Evolutionary conservation across 768 basidiomycete species (phyloP).

Genomic region (Arthromyces matolae): DNA sequence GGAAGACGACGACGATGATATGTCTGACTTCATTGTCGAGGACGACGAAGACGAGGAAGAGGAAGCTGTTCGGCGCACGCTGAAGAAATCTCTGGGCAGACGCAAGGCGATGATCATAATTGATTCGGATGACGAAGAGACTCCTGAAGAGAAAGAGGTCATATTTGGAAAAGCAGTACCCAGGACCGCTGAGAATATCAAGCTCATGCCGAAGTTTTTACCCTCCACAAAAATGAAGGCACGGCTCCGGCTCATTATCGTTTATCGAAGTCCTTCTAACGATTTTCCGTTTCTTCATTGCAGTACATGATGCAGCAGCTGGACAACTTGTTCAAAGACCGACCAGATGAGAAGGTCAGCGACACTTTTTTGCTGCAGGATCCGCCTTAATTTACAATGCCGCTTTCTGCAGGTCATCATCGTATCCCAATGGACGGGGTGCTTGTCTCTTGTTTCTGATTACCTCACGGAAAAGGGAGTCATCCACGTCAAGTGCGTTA

Average conservation of each 20-base stretch:
- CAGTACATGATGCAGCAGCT: conserved; percentile 64
- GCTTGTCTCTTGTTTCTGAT: conserved; percentile 58
- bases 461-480: conserved; percentile 54
- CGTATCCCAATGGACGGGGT: conserved; percentile 69
- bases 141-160: conserved; percentile 39
- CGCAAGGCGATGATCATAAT: conserved; percentile 36
- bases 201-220: conserved; percentile 51
- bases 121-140: conserved; percentile 44
- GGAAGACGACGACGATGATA: conserved; percentile 38
- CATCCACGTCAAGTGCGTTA: conserved; percentile 49
- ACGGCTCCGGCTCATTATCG: conserved; percentile 17
- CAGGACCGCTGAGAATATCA: conserved; percentile 31
- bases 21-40: conserved; percentile 52
- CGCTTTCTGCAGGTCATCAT: conserved; percentile 57
- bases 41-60: conserved; percentile 55
- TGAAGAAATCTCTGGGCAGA: conserved; percentile 37
- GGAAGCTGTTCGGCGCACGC: conserved; percentile 35
- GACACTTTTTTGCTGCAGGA: too few species aligned
- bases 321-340: conserved; percentile 36
- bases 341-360: conserved; percentile 59
- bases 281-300: neutral
- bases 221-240: conserved; percentile 79
- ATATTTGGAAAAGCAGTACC: conserved; percentile 33
- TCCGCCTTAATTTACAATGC: too few species aligned
- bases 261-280: neutral